Evolutionary conservation across 2,329 filamentous ascomycete genomes (phyloP).

Genomic region (Fusarium denticulatum): DNA sequence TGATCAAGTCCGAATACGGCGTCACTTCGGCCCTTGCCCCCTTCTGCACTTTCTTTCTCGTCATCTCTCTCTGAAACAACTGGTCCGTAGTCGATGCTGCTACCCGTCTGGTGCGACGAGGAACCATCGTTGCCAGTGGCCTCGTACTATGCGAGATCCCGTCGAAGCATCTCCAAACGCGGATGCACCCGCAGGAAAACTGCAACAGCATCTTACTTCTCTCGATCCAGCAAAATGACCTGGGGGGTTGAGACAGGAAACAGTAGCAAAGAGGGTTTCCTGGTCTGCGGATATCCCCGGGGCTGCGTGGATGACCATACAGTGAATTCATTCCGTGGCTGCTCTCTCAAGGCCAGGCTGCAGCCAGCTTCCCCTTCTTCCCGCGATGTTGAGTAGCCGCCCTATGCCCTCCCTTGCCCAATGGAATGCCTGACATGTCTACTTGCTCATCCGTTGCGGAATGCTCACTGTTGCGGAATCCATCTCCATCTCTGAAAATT

Average conservation of each 20-base stretch:
- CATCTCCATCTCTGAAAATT: conserved; percentile 82
- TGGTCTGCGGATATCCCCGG: not conserved
- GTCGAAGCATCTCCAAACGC: conserved; percentile 33
- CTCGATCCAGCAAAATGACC: conserved; percentile 17
- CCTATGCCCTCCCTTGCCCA: conserved; percentile 23
- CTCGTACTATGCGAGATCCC: conserved; percentile 38
- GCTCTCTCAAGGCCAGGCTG: conserved; percentile 24
- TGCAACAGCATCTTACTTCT: conserved; percentile 17
- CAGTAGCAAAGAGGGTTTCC: not conserved
- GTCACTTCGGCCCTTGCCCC: conserved; percentile 33
- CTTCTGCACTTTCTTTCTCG: not conserved
- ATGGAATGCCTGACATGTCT: conserved; percentile 41
- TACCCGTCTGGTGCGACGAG: conserved; percentile 16
- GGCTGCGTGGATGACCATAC: not conserved
- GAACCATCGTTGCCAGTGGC: conserved; percentile 17
- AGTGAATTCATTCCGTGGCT: not conserved
- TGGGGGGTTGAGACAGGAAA: not conserved
- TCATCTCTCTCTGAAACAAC: conserved; percentile 7
- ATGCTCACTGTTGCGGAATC: conserved; percentile 59
- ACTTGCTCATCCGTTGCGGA: conserved; percentile 44
- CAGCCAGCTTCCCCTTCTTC: conserved; percentile 38
- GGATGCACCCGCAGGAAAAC: conserved; percentile 24
- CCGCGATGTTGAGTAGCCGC: conserved; percentile 13
- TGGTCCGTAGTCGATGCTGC: conserved; percentile 20
- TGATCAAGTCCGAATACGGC: conserved; percentile 34